phyloP scores from a whole-genome alignment of 2,329 filamentous ascomycete genomes.

The Beauveria asiatica region DNA sequence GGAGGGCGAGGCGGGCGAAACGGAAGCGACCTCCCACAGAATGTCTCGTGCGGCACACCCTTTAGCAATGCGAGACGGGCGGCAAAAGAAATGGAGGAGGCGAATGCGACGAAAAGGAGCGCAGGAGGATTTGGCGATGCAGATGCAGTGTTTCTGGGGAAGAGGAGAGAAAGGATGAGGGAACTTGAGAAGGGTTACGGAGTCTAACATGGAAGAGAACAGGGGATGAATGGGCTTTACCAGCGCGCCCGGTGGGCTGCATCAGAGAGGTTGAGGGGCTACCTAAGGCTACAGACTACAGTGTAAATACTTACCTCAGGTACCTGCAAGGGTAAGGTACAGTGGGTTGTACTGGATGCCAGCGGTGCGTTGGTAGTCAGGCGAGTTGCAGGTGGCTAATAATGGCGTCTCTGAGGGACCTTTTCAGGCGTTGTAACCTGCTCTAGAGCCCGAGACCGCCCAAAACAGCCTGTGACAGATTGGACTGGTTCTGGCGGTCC shows the following conservation, averaged over 20 bases:
- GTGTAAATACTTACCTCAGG: too few relatives aligned
- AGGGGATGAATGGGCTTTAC: too few relatives aligned
- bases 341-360: too few relatives aligned
- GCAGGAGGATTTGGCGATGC: neutral
- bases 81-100: neutral
- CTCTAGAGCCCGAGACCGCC: too few relatives aligned
- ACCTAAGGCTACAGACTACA: too few relatives aligned
- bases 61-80: neutral
- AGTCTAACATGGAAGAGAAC: too few relatives aligned
- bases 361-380: neutral
- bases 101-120: neutral
- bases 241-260: neutral
- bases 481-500: too few relatives aligned
- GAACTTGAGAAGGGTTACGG: neutral
- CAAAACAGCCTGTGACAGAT: too few relatives aligned
- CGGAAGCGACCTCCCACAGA: neutral
- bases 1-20: neutral
- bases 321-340: too few relatives aligned
- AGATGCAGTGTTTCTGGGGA: neutral
- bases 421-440: neutral
- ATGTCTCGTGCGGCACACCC: conserved; percentile 4
- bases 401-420: neutral
- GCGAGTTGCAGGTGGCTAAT: neutral
- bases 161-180: neutral
- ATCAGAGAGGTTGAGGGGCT: neutral